phyloP scores from a whole-genome alignment of 495 filamentous ascomycete genomes.

The Penicillium odoratum region DNA sequence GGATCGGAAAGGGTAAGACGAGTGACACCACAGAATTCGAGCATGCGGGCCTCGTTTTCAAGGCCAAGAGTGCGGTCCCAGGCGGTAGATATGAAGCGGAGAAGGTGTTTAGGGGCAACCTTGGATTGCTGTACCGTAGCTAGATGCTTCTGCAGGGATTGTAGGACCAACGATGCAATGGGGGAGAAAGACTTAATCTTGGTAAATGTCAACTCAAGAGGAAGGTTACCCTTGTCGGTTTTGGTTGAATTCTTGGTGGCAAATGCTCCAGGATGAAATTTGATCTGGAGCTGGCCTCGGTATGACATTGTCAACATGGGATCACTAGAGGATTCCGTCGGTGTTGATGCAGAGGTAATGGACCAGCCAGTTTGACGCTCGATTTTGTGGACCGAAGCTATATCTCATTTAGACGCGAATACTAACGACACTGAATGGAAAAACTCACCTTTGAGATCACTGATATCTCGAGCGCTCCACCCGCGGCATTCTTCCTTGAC shows the following conservation, averaged over 20 bases:
- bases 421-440: not conserved
- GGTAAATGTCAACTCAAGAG: conserved; percentile 31
- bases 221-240: conserved; percentile 22
- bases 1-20: conserved; percentile 38
- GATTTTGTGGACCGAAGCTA: conserved; percentile 66
- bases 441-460: conserved; percentile 64
- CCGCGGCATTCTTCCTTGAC: conserved; percentile 84
- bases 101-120: conserved; percentile 35
- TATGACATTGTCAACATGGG: conserved; percentile 77
- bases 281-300: conserved; percentile 70
- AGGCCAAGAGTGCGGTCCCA: conserved; percentile 42
- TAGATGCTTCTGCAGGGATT: conserved; percentile 37
- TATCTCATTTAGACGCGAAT: not conserved
- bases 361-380: conserved; percentile 77
- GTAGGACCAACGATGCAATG: conserved; percentile 39
- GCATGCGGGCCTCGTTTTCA: conserved; percentile 48
- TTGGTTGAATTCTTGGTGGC: conserved; percentile 19
- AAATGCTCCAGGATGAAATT: conserved; percentile 69
- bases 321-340: conserved; percentile 32
- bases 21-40: conserved; percentile 49
- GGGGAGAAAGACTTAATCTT: conserved; percentile 30
- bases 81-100: conserved; percentile 41
- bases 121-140: conserved; percentile 33
- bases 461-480: conserved; percentile 80
- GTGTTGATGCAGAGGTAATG: conserved; percentile 60